These are phyloP conservation scores for Paramecium caudatum DNA, from an alignment of 73 alveolate species.

Conservation along the genomic window DNA sequence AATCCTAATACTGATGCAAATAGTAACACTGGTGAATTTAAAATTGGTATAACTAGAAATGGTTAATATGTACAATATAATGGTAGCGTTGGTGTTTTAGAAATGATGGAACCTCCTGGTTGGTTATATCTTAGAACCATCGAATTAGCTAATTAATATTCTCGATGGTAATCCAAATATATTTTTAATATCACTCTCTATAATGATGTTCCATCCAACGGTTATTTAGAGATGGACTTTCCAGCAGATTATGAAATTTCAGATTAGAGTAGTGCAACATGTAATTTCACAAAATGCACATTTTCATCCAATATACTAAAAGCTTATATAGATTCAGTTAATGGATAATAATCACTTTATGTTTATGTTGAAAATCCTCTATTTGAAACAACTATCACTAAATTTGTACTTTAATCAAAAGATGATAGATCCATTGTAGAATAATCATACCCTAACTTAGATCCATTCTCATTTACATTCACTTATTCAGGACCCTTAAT, in stretches of 20 bases:
- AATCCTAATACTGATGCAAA: constrained; percentile 67
- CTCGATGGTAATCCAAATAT: constrained; percentile 69
- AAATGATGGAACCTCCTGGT: constrained; percentile 74
- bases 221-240: constrained; percentile 47
- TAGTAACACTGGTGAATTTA: constrained; percentile 72
- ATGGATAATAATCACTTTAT: not conserved
- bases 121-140: constrained; percentile 56
- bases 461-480: constrained; percentile 72
- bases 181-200: constrained; percentile 25
- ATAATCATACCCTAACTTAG: constrained; percentile 76
- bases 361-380: constrained; percentile 73
- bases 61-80: constrained; percentile 33
- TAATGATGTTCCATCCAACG: constrained; percentile 58
- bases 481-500: constrained; percentile 77
- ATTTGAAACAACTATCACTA: constrained; percentile 52
- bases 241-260: constrained; percentile 62
- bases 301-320: not conserved
- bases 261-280: constrained; percentile 9
- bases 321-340: not conserved
- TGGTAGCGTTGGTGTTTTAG: constrained; percentile 70
- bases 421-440: constrained; percentile 73
- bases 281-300: constrained; percentile 14
- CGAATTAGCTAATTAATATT: constrained; percentile 23
- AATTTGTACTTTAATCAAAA: constrained; percentile 39
- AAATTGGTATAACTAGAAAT: constrained; percentile 32